Evolutionary conservation across 441 rosid genomes (phyloP).

Genomic region (Bruguiera hainesii): DNA sequence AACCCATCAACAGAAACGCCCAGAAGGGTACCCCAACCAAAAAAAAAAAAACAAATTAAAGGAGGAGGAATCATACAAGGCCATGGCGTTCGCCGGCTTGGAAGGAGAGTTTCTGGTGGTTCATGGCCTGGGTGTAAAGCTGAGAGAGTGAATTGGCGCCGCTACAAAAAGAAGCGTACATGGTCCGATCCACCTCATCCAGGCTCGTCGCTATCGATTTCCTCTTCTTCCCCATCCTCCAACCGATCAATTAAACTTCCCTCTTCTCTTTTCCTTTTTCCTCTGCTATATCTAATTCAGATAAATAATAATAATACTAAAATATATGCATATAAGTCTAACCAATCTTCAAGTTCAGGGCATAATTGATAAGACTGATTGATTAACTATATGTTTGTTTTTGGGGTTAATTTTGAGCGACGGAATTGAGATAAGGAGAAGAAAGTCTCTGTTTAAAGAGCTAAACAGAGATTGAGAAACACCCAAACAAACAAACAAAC

Average conservation of each 20-base stretch:
- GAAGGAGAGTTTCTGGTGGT: constrained; percentile 77
- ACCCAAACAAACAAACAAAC: no score
- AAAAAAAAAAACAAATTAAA: constrained; percentile 9
- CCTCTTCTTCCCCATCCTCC: constrained; percentile 78
- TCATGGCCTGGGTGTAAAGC: constrained; percentile 88
- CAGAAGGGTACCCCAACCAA: not conserved
- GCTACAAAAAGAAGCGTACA: constrained; percentile 79
- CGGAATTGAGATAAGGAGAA: no score
- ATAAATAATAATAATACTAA: no score
- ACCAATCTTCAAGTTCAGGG: no score
- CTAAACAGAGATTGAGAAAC: no score
- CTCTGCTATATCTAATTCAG: no score
- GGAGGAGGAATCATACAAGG: constrained; percentile 38
- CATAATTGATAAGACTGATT: no score
- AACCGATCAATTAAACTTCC: not conserved
- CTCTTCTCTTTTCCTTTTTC: not conserved
- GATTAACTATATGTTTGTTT: no score
- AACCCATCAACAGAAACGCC: not conserved
- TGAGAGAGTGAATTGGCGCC: constrained; percentile 86
- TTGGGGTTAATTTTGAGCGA: no score
- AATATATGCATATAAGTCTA: no score
- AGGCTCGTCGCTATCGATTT: constrained; percentile 76
- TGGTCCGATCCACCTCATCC: constrained; percentile 94
- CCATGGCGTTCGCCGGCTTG: constrained; percentile 95
- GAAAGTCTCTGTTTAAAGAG: no score